phyloP scores from a whole-genome alignment of 345 rosid genomes.

The Pseudoturritis turrita region DNA sequence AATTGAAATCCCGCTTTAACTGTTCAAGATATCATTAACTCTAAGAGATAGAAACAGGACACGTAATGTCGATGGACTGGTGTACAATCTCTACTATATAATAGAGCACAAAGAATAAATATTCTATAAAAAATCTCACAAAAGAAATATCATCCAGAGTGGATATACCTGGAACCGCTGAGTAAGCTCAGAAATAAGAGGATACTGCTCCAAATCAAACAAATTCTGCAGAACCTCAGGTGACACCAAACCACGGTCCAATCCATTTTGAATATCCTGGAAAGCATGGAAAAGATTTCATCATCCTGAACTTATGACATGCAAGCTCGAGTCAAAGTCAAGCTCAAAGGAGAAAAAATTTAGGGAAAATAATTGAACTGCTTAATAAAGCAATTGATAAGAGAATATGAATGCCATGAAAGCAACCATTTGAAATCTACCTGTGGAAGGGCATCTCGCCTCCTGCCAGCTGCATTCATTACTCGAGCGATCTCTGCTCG shows the following conservation, averaged over 20 bases:
- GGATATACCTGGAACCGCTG: constrained; percentile 76
- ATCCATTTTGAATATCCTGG: constrained; percentile 93
- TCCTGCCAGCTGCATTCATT: constrained; percentile 97
- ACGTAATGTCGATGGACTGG: background rate
- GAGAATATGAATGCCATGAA: constrained; percentile 15
- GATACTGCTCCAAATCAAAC: constrained; percentile 85
- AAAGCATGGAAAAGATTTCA: constrained; percentile 17
- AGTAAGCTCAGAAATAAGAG: constrained; percentile 77
- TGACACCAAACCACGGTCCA: constrained; percentile 90
- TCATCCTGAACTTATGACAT: background rate
- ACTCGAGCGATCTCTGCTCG: constrained; percentile 97
- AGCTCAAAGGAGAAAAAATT: constrained; percentile 34
- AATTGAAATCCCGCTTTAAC: background rate
- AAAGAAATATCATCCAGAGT: background rate
- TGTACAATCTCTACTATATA: background rate
- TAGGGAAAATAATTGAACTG: constrained; percentile 42
- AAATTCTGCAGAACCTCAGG: constrained; percentile 94
- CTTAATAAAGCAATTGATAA: constrained; percentile 18
- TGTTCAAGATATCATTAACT: constrained; percentile 1
- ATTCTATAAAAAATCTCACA: background rate
- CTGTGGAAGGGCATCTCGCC: constrained; percentile 86
- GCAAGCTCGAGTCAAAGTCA: background rate
- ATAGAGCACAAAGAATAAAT: background rate
- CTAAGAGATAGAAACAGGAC: background rate
- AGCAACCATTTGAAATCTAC: constrained; percentile 34